Conservation (phyloP, 1,284 basidiomycete species). For the Fistulinella cinereoalba region DNA sequence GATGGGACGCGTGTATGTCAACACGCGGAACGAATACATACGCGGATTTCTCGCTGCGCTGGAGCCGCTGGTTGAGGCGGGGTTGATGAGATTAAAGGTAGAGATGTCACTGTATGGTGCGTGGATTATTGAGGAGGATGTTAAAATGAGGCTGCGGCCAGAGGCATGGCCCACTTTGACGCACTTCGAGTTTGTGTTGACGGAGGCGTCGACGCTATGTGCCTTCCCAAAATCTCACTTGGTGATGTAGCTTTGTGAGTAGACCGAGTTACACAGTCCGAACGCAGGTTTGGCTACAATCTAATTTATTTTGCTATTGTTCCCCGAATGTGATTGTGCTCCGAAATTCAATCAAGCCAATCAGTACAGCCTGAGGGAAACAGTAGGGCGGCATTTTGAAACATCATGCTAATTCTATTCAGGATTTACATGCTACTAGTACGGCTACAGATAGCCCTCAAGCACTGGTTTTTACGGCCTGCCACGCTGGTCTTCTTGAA, state of each 20-base stretch:
- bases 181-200: conserved; percentile 14
- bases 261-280: too few species aligned
- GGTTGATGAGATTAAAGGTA: conserved; percentile 6
- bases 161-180: conserved; percentile 11
- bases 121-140: conserved; percentile 8
- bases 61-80: conserved; percentile 7
- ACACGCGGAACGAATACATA: conserved; percentile 5
- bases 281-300: neutral
- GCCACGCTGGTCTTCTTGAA: conserved; percentile 37
- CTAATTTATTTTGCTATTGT: neutral
- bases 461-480: conserved; percentile 34
- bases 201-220: conserved; percentile 5
- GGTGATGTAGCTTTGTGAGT: neutral
- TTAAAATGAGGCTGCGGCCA: conserved; percentile 4
- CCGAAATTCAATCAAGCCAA: too few species aligned
- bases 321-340: too few species aligned
- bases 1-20: conserved; percentile 11
- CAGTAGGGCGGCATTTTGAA: too few species aligned
- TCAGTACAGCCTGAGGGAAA: too few species aligned
- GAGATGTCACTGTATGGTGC: conserved; percentile 10
- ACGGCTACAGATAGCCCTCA: conserved; percentile 6
- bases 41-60: conserved; percentile 6
- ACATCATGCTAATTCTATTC: too few species aligned
- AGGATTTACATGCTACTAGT: neutral
- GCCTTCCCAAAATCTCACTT: neutral